Evolutionary conservation across 1,284 basidiomycete genomes (phyloP), one percentile per base, ranked within the genome.

Genomic region (Taiwanofungus camphoratus): DNA sequence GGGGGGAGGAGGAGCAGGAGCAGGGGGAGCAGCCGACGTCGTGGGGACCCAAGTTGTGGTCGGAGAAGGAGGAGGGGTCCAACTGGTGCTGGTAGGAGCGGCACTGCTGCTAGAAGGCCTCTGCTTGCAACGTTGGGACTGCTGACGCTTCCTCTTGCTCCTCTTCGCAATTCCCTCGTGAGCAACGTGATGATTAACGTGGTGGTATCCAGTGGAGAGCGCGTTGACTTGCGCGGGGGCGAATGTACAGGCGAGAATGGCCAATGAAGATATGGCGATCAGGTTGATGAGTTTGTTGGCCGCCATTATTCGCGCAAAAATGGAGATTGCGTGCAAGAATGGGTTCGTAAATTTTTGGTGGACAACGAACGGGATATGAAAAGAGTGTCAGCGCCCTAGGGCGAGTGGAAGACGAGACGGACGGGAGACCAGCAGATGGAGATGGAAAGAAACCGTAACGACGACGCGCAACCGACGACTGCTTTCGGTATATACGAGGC

Each of bases 181-280:
- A 41, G 35, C 46, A 16, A 52, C 42, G 39, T 52, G 51, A 31
- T 58, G 59, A 44, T 43, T 50, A 20, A 44, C 16, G 22, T 56
- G 52, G 12, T 48, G 32, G 34, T 74, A 66, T 47, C 67, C 68
- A 36, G 63, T 55, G 5, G 71, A 69, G 40, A 86, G 66, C 7
- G 82, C 82, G 49, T 66, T 67, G 32, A 66, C 76, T 19, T 72
- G 67, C 11, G 66, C 44, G 1, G 73, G 60, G 29, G 60, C 66
- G 46, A 74, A 71, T n/a, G 71, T 69, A 52, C 68, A 69, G 39
- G 74, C 69, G 47, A 86, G 48, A 49, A 85, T 52, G 23, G 77
- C 75, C 36, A 87, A 58, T 13, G 79, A 70, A 18, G 76, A 66
- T 36, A 85, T 52, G 16, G 77, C 70, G 47, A 86, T 39, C 46